phyloP scores from a whole-genome alignment of 2,329 filamentous ascomycete genomes.

The Calonectria fujianensis region DNA sequence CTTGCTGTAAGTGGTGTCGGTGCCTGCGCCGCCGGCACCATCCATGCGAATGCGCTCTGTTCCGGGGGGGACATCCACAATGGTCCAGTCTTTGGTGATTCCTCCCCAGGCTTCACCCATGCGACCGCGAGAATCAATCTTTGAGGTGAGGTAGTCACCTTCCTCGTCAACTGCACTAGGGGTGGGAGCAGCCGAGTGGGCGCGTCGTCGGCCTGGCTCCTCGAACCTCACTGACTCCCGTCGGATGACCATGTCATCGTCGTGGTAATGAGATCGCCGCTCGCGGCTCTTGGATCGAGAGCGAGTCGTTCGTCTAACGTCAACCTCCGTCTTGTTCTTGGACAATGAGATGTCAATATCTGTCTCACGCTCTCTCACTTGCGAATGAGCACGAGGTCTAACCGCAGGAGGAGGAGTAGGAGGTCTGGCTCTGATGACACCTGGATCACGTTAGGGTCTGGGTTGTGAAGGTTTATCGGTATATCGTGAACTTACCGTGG shows the following conservation, averaged over 20 bases:
- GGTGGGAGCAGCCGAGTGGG: conserved; percentile 71
- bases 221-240: conserved; percentile 71
- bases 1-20: conserved; percentile 86
- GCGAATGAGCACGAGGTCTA: conserved; percentile 65
- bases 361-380: conserved; percentile 70
- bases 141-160: conserved; percentile 75
- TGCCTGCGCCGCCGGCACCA: conserved; percentile 82
- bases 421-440: conserved; percentile 65
- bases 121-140: conserved; percentile 76
- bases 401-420: conserved; percentile 69
- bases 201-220: conserved; percentile 68
- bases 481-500: conserved; percentile 77
- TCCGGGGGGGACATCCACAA: conserved; percentile 89
- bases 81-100: conserved; percentile 85
- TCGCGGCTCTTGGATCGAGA: conserved; percentile 62
- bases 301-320: conserved; percentile 67
- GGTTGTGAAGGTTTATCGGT: not conserved
- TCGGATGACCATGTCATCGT: conserved; percentile 81
- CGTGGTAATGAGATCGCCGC: conserved; percentile 66
- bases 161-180: conserved; percentile 72
- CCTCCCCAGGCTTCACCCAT: conserved; percentile 85
- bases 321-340: conserved; percentile 74
- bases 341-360: conserved; percentile 78
- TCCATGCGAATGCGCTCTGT: conserved; percentile 90
- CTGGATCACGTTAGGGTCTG: conserved; percentile 57